Percentiles rank a stretch among this genome's conserved stretches.
phyloP scores from a whole-genome alignment of 257 asterid species.

The Solanum bulbocastanum region DNA sequence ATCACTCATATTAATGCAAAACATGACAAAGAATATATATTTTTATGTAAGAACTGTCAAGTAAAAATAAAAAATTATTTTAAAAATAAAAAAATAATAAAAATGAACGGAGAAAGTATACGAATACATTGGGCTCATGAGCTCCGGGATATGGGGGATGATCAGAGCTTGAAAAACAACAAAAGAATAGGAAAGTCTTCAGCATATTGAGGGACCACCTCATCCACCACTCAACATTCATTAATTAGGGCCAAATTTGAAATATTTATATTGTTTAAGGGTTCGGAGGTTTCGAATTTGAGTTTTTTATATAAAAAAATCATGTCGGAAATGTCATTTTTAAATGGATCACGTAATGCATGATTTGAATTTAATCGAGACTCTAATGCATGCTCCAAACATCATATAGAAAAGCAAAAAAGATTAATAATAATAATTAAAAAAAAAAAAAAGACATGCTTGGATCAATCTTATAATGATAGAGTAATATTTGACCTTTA shows the following conservation, averaged over 20 bases:
- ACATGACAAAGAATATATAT: no score
- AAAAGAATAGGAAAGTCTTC: background rate
- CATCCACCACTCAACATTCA: background rate
- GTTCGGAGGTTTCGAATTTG: accelerated
- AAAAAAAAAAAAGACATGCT: background rate
- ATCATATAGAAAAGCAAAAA: background rate
- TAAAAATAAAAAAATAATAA: no score
- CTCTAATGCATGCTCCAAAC: no score
- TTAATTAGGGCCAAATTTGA: background rate
- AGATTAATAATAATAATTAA: no score
- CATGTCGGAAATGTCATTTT: no score
- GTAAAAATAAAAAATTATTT: background rate
- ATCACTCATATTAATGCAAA: no score
- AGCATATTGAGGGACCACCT: background rate
- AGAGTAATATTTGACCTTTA: background rate
- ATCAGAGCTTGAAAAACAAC: background rate
- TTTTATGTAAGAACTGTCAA: no score
- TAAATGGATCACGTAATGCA: background rate
- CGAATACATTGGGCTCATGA: background rate
- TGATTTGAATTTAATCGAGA: background rate
- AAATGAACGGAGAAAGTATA: no score
- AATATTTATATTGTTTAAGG: background rate
- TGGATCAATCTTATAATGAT: background rate
- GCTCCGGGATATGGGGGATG: background rate
- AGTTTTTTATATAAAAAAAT: no score